Evolutionary conservation across 306 rosid species (phyloP).

Genomic region (Pterocarpus santalinus): DNA sequence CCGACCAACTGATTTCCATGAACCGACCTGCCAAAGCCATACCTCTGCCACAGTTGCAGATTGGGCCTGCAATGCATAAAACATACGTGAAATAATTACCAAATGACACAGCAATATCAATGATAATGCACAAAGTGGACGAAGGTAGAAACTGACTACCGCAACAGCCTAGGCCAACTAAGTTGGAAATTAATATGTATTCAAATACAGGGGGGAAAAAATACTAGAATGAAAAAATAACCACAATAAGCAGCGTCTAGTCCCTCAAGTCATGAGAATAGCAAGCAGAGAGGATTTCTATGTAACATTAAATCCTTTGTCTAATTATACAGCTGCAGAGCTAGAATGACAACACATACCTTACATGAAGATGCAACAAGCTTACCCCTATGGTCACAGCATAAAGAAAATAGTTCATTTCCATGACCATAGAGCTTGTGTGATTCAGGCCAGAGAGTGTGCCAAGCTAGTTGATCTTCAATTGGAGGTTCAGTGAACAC

Average conservation of each 20-base stretch:
- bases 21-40: slow-evolving; percentile 97
- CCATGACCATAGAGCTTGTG: slow-evolving; percentile 99
- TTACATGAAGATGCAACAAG: slow-evolving; percentile 96
- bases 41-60: slow-evolving; percentile 83
- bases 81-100: slow-evolving; percentile 2
- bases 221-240: slow-evolving; percentile 28
- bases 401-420: slow-evolving; percentile 86
- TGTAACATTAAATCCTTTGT: slow-evolving; percentile 11
- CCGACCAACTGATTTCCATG: slow-evolving; percentile 88
- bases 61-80: slow-evolving; percentile 73
- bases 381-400: slow-evolving; percentile 87
- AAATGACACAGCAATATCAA: slow-evolving; percentile 26
- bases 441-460: slow-evolving; percentile 98
- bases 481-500: slow-evolving; percentile 90
- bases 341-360: slow-evolving; percentile 60
- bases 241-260: background rate
- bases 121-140: slow-evolving; percentile 9
- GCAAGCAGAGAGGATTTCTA: background rate
- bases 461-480: slow-evolving; percentile 98
- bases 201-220: background rate
- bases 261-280: slow-evolving; percentile 4
- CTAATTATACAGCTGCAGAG: slow-evolving; percentile 19
- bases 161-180: slow-evolving; percentile 25
- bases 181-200: slow-evolving; percentile 6
- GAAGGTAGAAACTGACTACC: background rate